Evolutionary conservation across 2,329 filamentous ascomycete genomes (phyloP), one percentile per base, ranked within the genome.

Genomic region (Talaromyces funiculosus): DNA sequence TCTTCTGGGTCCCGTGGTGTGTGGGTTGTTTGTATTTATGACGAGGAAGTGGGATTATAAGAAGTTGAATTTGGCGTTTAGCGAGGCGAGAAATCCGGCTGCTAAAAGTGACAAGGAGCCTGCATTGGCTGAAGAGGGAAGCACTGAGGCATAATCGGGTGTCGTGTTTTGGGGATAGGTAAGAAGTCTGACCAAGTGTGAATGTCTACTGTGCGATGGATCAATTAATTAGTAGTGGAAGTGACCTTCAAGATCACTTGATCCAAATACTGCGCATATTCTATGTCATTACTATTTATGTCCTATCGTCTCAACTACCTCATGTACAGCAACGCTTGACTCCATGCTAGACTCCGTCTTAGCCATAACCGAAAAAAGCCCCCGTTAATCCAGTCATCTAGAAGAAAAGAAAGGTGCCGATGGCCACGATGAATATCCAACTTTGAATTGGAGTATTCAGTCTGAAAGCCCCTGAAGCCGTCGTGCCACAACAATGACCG

Each of bases 41-140:
- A 35, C 80, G 10, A 72, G 76, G 62, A 71, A 69, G 22, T 84
- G 83, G 81, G 81, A 85, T 68, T 84, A 82, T 63, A 72, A 72
- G 62, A 69, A 71, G 35, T 70, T 84, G 61, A 82, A 81, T 70
- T 68, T 84, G 42, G 75, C 77, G 81, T 83, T 55, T 47, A 38
- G n/a, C 51, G 63, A 43, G 38, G 56, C n/a, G 56, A 55, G 18
- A 8, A 26, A 43, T 56, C 53, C 14, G 20, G 35, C 33, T 12
- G 38, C 22, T 35, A 42, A 26, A 9, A 16, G 22, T 9, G 16
- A 8, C 3, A 57, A 57, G 42, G 42, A 49, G 45, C 55, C 42
- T 57, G 24, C 31, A 12, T 51, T 51, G 47, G 29, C 16, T 4
- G 47, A 33, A 12, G 45, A 9, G 1, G 29, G 8, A 8, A 31